Percentiles rank a stretch among this genome's conserved stretches.
phyloP scores from a whole-genome alignment of 2,329 filamentous ascomycete species.

The Coniochaeta pulveracea region DNA sequence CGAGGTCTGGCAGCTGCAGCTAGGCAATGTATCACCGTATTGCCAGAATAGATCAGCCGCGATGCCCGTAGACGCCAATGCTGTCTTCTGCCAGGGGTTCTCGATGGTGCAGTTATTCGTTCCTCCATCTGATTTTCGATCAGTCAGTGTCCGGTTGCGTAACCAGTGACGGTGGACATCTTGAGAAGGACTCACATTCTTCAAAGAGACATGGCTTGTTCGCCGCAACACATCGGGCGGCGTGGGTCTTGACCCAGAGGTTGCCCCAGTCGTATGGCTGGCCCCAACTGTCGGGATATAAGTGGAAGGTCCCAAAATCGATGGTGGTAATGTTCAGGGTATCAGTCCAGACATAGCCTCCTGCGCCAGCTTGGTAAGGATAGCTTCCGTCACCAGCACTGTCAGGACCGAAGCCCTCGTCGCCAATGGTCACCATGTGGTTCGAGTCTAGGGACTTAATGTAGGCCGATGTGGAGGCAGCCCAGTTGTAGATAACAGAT shows the following conservation, averaged over 20 bases:
- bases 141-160: too few relatives aligned
- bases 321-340: slow-evolving; percentile 40
- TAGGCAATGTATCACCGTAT: slow-evolving; percentile 10
- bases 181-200: slow-evolving; percentile 6
- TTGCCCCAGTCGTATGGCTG: slow-evolving; percentile 9
- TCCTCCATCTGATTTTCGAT: background rate
- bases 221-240: slow-evolving; percentile 8
- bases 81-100: slow-evolving; percentile 10
- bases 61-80: slow-evolving; percentile 9
- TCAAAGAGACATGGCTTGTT: slow-evolving; percentile 11
- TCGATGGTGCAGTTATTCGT: slow-evolving; percentile 9
- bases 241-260: slow-evolving; percentile 10
- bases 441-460: slow-evolving; percentile 51
- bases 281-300: slow-evolving; percentile 26
- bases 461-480: slow-evolving; percentile 42
- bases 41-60: slow-evolving; percentile 11
- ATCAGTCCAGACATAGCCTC: slow-evolving; percentile 35
- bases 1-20: slow-evolving; percentile 7
- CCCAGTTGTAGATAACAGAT: slow-evolving; percentile 47
- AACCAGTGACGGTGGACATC: background rate
- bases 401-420: slow-evolving; percentile 36
- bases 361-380: slow-evolving; percentile 35
- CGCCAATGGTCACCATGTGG: slow-evolving; percentile 54
- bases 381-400: slow-evolving; percentile 34
- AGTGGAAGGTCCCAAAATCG: slow-evolving; percentile 41